Evolutionary conservation across 306 rosid species (phyloP), one percentile per base, ranked within the genome.

Genomic region (Ormosia emarginata): DNA sequence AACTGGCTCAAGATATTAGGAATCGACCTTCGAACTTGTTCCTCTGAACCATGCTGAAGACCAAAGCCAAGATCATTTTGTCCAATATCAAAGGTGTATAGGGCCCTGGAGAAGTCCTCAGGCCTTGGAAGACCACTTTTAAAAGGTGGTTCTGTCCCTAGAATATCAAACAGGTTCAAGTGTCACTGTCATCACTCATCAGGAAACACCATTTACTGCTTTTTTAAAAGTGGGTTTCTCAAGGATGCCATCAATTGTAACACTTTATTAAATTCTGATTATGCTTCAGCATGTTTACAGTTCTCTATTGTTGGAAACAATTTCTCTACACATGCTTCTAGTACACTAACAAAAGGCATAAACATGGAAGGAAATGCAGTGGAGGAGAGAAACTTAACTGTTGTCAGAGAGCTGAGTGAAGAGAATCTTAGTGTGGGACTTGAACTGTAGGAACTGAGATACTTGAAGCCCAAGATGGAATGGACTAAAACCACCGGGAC

Each of bases 11-110:
- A 80, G 34, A 91, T 93, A 18, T 84, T 80, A 53, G 98, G 97
- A 80, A 93, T 89, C 40, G 94, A 93, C 17, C 86, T 85, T 76
- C 37, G 67, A 77, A 88, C 92, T 88, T 95, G 85, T 79, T 93
- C 82, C 61, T 56, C 77, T n/a, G 91, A 85, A 40, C 87, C 59
- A 73, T 91, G 84, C 56, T 88, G 92, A 61, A 89, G 67, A 8
- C 98, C 98, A 70, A 34, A 82, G 80, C 32, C 59, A 67, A 93
- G 89, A 80, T 95, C 98, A 55, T 95, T 95, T 81, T 95, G 98
- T 83, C 98, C 99, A 8, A 95, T 89, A 84, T 95, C 99, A 55
- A 93, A 67, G 46, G 89, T 91, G 81, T 95, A 95, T 34, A 95
- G 77, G n/a, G 97, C 98, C 75, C 57, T 87, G 44, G 91, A 85